Base-by-base conservation (phyloP, 2,329 filamentous ascomycete genomes). In the Cytospora leucostoma region DNA sequence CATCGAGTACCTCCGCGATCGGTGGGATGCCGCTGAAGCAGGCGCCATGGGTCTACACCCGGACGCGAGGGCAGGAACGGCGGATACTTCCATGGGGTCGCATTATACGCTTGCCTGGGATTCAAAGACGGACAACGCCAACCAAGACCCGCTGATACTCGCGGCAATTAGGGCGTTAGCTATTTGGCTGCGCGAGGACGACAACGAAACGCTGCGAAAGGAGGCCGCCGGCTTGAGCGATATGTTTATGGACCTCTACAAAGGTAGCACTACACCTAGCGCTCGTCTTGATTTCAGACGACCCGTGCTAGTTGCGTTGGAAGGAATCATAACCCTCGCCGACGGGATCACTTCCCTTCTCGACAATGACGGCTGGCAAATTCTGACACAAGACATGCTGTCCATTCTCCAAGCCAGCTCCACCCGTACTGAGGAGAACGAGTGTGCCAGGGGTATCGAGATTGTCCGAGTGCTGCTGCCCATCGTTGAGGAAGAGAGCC, bases 171-270 rank as follows among this genome's bases (percentile, higher is more conserved):
- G 85, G 52, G 76, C 83, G 0, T 70, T 90, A 35, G 81, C 86
- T 1, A 79, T 90, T 19, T 91, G 88, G 88, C 75, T 90, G n/a
- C 79, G 85, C 8, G 88, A 91, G 66, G 88, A 91, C 62, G 87
- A 90, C 49, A 86, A 85, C 49, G 82, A 86, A 15, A 74, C 76
- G 8, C 70, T 90, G 47, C 77, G 86, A 12, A 80, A 77, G 56
- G 83, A 88, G 68, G 82, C 81, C 12, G 79, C 81, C 0, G 86
- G 85, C 0, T 73, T 90, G 56, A 81, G 80, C 65, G 88, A 90
- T 67, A 82, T 90, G 78, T 78, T 90, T 37, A 71, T 88, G 59
- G 85, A 88, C 13, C 75, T 90, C 0, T 90, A 90, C 71, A 76
- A 76, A 52, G 71, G 70, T 2, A 75, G 76, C 61, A 19, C 62